A percentile compares a stretch with the other conserved stretches of the same genome.
These are phyloP conservation scores for Hypomontagnella submonticulosa DNA, from an alignment of 495 filamentous ascomycete species.

Conservation along the genomic window DNA sequence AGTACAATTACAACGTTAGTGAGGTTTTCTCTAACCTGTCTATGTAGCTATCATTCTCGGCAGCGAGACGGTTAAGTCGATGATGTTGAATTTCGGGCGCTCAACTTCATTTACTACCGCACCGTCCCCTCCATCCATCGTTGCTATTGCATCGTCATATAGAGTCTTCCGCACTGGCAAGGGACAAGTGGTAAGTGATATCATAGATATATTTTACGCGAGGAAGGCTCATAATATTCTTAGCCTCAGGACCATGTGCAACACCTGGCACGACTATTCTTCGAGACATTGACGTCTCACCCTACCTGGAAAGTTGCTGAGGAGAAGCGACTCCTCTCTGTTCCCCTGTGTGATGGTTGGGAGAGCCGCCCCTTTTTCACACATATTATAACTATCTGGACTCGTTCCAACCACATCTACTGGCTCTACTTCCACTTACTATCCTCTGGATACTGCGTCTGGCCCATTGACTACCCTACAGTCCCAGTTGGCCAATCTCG, in stretches of 20 bases:
- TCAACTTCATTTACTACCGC: slow-evolving; percentile 1
- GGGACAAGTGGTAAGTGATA: no score
- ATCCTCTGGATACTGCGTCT: neutral
- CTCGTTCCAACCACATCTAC: slow-evolving; percentile 1
- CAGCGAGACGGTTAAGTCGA: neutral
- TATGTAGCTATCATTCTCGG: slow-evolving; percentile 18
- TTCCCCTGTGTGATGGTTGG: slow-evolving; percentile 10
- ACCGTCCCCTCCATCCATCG: slow-evolving; percentile 7
- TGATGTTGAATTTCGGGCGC: slow-evolving; percentile 8
- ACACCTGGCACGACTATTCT: no score
- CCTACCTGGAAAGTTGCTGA: neutral
- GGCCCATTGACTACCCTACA: slow-evolving; percentile 15
- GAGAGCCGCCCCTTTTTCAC: slow-evolving; percentile 16
- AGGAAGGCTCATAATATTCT: no score
- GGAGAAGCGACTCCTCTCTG: slow-evolving; percentile 3
- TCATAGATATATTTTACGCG: no score
- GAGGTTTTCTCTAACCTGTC: no score
- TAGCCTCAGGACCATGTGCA: no score
- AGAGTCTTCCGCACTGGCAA: no score
- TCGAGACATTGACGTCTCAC: slow-evolving; percentile 11
- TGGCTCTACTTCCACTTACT: slow-evolving; percentile 33
- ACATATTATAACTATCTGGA: slow-evolving; percentile 13
- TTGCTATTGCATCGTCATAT: no score
- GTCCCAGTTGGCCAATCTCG: slow-evolving; percentile 14
- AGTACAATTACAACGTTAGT: no score